Base-by-base conservation (phyloP, 202 grass and related monocot genomes). In the Panicum virgatum region DNA sequence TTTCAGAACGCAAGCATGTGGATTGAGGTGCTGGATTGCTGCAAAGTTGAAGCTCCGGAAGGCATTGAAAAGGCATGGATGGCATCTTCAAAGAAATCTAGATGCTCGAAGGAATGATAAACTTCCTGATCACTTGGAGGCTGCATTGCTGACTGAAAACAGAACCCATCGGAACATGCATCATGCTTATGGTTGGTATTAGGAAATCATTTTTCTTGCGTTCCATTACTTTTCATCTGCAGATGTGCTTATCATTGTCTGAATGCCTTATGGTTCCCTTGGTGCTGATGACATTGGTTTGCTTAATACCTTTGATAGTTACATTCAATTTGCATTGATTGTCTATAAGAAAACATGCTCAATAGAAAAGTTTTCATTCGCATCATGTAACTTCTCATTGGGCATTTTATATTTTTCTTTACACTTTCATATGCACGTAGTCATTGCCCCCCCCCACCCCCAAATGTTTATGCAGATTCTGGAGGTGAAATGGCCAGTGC, bases 381-480 rank as follows among this genome's bases (percentile, higher is more conserved):
- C 40, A 39, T 4, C 22, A 38, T 76, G 26, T 75, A 80, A 81
- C n/a, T 23, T 76, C 12, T 76, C 3, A 0, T 0, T 81, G 27
- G 45, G 3, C 52, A 50, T 83, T 64, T 79, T 12, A 29, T 75
- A 81, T 38, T 86, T 60, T 53, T 78, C 66, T 44, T 57, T 44
- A 46, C 29, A n/a, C 67, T 83, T 65, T 78, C 19, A 57, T 32
- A 18, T 39, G 4, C 57, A 36, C 46, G 52, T 77, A 58, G 70
- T 22, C 26, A 14, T 45, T 64, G 16, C 72, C 22, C 1, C 36
- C 0, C n/a, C n/a, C n/a, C n/a, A n/a, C n/a, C n/a, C n/a, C n/a
- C n/a, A n/a, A n/a, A n/a, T n/a, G n/a, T 39, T n/a, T 88, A 68
- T 86, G 43, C 57, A 94, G 89, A 88, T 84, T 82, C 83, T 67